Evolutionary conservation across 768 basidiomycete species (phyloP).

Genomic region (Agrocybe pediades): DNA sequence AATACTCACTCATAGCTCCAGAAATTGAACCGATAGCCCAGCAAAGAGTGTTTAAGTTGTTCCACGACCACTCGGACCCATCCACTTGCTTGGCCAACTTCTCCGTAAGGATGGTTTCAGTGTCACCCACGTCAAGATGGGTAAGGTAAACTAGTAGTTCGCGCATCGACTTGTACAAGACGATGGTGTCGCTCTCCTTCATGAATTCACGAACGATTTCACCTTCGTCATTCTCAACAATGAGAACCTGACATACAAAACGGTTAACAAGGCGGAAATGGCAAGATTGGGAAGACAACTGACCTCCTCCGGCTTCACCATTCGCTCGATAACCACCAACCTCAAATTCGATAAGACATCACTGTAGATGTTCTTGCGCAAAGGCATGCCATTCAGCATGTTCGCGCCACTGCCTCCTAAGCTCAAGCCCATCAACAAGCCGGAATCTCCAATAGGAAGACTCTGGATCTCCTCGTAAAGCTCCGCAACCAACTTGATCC

Average conservation of each 20-base stretch:
- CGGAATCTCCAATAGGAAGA: slow-evolving; percentile 83
- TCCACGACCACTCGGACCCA: slow-evolving; percentile 99
- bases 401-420: slow-evolving; percentile 68
- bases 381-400: slow-evolving; percentile 74
- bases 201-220: slow-evolving; percentile 99
- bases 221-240: slow-evolving; percentile 99
- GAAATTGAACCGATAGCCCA: slow-evolving; percentile 99
- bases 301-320: slow-evolving; percentile 99
- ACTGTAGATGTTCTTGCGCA: slow-evolving; percentile 93
- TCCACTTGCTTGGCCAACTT: slow-evolving; percentile 98
- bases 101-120: slow-evolving; percentile 96
- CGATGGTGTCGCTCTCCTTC: slow-evolving; percentile 98
- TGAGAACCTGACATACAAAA: slow-evolving; percentile 68
- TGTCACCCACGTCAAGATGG: slow-evolving; percentile 93
- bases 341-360: slow-evolving; percentile 94
- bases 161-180: slow-evolving; percentile 98
- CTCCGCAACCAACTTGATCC: slow-evolving; percentile 93
- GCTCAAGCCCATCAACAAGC: slow-evolving; percentile 87
- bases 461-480: slow-evolving; percentile 97
- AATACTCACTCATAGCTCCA: slow-evolving; percentile 92
- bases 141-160: slow-evolving; percentile 97
- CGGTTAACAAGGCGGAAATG: not conserved
- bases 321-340: slow-evolving; percentile 94
- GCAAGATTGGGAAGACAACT: slow-evolving; percentile 19
- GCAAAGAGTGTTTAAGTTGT: slow-evolving; percentile 97